Evolutionary conservation across 306 rosid species (phyloP), one percentile per base, ranked within the genome.

Genomic region (Cucurbita ficifolia): DNA sequence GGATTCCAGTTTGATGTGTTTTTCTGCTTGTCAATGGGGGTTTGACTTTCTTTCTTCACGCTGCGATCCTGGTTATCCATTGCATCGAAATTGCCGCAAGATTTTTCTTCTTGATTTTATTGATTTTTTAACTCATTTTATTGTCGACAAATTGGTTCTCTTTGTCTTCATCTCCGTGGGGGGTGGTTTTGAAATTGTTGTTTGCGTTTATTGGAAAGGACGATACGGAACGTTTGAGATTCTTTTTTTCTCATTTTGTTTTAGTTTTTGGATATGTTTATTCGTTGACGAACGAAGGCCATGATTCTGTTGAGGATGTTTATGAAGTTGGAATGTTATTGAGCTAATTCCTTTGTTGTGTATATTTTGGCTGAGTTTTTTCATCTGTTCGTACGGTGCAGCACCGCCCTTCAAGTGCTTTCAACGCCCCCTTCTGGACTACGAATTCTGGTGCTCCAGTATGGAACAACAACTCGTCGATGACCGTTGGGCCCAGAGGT

Each of bases 401-500:
- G 93, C 10, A 81, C 65, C 88, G 87, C 38, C 88, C 93, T 69
- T 86, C 93, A 19, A 88, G 93, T 80, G 86, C 80, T 14, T 77
- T 24, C 84, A 88, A 88, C 40, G 70, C 88, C 50, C 88, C 87
- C 7, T 88, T 88, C 84, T 86, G 88, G 87, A 86, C 93, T 43
- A 88, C 93, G 0, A 86, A 88, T 73, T 77, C 88, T 4, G 93
- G 93, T 76, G 90, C 93, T 56, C 93, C 93, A 10, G 86, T 86
- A 21, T 88, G 90, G 87, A 88, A 88, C 81, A 84, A 88, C 11
- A 84, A 88, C 78, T 63, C 81, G 4, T 82, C 88, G 39, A 36
- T 86, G 53, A 84, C 93, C 4, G 82, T 86, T 75, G 93, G 93
- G 76, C 9, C 86, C 68, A 86, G 93, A 80, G 93, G 93, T 86